Evolutionary conservation across 768 basidiomycete genomes (phyloP), one percentile per base, ranked within the genome.

Genomic region (Xerocomellus amylosporus): DNA sequence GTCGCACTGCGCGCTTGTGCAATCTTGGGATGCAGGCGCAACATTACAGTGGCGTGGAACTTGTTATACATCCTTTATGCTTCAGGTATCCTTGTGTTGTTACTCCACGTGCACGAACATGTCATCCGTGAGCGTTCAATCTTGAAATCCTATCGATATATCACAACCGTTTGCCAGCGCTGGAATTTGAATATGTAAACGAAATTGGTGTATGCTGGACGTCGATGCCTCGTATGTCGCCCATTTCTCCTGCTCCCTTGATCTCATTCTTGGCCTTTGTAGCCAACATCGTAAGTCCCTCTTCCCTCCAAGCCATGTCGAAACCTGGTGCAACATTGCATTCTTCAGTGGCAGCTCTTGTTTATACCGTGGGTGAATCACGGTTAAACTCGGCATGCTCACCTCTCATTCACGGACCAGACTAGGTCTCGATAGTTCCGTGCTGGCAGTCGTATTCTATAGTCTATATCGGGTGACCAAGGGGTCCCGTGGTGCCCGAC

Each of bases 1-100:
- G 60, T 69, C 8, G 53, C 54, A 17, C 46, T 67, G 43, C 62
- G 68, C 4, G 55, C 60, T 12, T 69, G 65, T 43, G 68, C 65
- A 15, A 59, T 69, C 33, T 38, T 60, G 49, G 49, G 62, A 20
- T 60, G 53, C 43, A 47, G 31, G 5, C 62, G 46, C 24, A 14
- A 28, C 38, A 3, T 61, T 8, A 31, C 39, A 5, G 2, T 30
- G 0, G 4, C n/a, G 2, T 36, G 43, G 17, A 53, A 44, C 31
- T 14, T 13, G 2, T 3, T 58, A 2, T 69, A 69, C n/a, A 1
- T 47, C 20, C 4, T 58, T 5, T 69, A 55, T 33, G 24, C 51
- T 3, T 0, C 55, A 2, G 17, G 8, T 13, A 4, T 38, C 37
- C 37, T 38, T 38, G 37, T 8, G n/a, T 4, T 19, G 1, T 9